Evolutionary conservation across 1,284 basidiomycete genomes (phyloP).

Genomic region (Trichosporon ovoides): DNA sequence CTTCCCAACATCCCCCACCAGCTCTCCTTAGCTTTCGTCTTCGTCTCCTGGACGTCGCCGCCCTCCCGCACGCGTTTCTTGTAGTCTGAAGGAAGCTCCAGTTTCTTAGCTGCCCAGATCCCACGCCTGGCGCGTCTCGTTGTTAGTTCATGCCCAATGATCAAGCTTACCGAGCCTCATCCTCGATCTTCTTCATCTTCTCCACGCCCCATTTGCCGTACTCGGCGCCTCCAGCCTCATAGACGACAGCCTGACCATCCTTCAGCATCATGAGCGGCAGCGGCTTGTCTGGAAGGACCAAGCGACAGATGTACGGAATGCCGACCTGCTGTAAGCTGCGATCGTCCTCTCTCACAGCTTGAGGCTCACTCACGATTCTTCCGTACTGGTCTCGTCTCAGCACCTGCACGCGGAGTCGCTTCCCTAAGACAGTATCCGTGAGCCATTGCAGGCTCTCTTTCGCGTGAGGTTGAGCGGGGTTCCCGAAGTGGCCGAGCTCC

Average conservation of each 20-base stretch:
- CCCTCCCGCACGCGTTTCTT: conserved; percentile 57
- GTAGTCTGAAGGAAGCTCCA: conserved; percentile 71
- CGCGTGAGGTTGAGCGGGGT: conserved; percentile 64
- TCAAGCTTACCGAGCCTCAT: conserved; percentile 60
- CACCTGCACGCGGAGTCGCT: conserved; percentile 55
- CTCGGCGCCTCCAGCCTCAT: conserved; percentile 68
- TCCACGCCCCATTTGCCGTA: conserved; percentile 66
- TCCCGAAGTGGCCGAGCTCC: conserved; percentile 75
- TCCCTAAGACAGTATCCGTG: conserved; percentile 55
- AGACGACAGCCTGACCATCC: conserved; percentile 67
- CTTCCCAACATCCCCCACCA: conserved; percentile 15
- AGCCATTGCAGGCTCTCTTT: conserved; percentile 70
- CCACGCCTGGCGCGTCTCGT: conserved; percentile 57
- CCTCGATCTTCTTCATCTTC: conserved; percentile 58
- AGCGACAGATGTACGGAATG: conserved; percentile 50
- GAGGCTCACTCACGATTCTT: conserved; percentile 59
- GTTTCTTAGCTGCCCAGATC: conserved; percentile 60
- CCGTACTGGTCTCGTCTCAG: conserved; percentile 72
- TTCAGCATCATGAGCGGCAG: conserved; percentile 71
- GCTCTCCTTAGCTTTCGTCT: not conserved
- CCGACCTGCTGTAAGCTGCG: conserved; percentile 57
- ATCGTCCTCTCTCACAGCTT: not conserved
- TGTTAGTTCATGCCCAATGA: not conserved
- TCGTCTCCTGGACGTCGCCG: conserved; percentile 21
- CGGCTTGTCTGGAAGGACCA: conserved; percentile 54